Conservation (phyloP, 257 asterid species). For the Przewalskia tangutica region DNA sequence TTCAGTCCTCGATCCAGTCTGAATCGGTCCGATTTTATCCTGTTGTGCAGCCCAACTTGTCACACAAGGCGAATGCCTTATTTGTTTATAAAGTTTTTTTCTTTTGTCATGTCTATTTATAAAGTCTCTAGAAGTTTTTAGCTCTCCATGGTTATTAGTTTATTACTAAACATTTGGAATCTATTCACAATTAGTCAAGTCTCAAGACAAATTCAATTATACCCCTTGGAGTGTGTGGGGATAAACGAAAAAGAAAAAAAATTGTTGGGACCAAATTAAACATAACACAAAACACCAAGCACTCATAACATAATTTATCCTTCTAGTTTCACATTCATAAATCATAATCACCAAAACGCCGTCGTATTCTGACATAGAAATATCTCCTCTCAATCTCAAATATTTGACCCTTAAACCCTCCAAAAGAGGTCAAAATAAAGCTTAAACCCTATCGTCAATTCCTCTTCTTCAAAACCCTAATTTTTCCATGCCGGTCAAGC, state of each 20-base stretch:
- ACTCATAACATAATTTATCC: neutral
- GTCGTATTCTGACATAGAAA: neutral
- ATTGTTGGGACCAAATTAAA: neutral
- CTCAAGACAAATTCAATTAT: neutral
- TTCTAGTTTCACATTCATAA: neutral
- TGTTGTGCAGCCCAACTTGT: too few species aligned
- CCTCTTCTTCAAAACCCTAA: constrained; percentile 8
- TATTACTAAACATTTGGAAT: neutral
- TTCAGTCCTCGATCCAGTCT: too few species aligned
- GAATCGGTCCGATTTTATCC: too few species aligned
- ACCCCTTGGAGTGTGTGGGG: neutral
- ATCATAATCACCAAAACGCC: neutral
- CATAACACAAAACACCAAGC: neutral
- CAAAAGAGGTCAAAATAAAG: neutral
- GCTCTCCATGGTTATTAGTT: neutral
- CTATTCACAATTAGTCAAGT: neutral
- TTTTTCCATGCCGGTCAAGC: constrained; percentile 40
- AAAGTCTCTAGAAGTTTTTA: neutral
- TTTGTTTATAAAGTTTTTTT: too few species aligned
- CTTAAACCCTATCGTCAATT: constrained; percentile 37
- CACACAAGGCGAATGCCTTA: too few species aligned
- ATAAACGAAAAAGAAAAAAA: neutral
- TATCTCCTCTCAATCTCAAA: neutral
- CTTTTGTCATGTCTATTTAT: too few species aligned
- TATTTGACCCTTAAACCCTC: neutral